Evolutionary conservation across 495 filamentous ascomycete genomes (phyloP), one percentile per base, ranked within the genome.

Genomic region (Penicillium cinerascens): DNA sequence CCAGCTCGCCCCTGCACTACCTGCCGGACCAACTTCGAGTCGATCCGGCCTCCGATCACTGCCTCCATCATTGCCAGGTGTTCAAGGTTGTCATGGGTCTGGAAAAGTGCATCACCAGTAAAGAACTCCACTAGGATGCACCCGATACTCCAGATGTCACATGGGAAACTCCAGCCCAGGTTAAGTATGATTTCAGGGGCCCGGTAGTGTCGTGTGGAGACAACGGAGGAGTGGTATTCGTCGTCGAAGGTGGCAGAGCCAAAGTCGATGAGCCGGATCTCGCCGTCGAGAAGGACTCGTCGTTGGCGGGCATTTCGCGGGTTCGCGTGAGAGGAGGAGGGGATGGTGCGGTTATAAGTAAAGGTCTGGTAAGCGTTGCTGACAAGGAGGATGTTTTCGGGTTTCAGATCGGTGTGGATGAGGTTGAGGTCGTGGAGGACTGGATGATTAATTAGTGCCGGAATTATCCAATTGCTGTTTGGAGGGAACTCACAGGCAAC

Each of bases 51-150:
- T 20, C 83, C 85, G 60, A 89, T 90, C 13, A 96, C 91, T 20
- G 83, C 81, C 62, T 98, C 92, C 93, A 98, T 98, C 93, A 98
- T 98, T n/a, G 91, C 93, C 41, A 98, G 75, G 73, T 98, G 93
- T 66, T 97, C 93, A 6, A 97, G 81, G 59, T 97, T 97, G 73
- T 98, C 93, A 61, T 97, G 93, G 0, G 93, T 97, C 68, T 98
- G 93, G 66, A 98, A 98, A 3, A 98, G 75, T 16, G 95, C 93
- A 70, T 98, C 95, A 3, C 95, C 93, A 2, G 95, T 98, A 66
- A 90, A 98, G 70, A 97, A 98, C 59, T 98, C 93, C n/a, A 98
- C 95, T 38, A 98, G 73, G 54, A 98, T 98, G 60, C 93, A 98
- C 6, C 95, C 95, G 44, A 98, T 97, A 74, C 92, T 97, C 95